Evolutionary conservation across 805 yeast species (phyloP), one percentile per base, ranked within the genome.

Genomic region (Cyberlindnera americana): DNA sequence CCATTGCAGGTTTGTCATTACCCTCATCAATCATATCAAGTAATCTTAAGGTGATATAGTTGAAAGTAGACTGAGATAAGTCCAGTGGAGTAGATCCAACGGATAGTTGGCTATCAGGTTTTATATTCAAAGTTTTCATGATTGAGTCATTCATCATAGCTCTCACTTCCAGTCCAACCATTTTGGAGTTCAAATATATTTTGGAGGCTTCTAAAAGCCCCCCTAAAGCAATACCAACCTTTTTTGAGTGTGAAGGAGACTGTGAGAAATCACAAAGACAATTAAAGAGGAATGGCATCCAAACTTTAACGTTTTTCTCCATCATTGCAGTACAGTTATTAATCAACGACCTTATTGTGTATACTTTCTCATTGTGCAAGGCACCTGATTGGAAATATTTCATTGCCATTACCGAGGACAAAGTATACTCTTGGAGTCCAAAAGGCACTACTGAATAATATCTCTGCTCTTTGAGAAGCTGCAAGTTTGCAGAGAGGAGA

Each of bases 241-340:
- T 30, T 29, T 56, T 54, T 19, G 35, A 15, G 23, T 25, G 31
- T 3, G 37, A 11, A 21, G 45, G 41, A 2, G 47, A 37, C 7
- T 43, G 17, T 12, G 37, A 43, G 19, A 21, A 21, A 21, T 50
- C 57, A 46, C 55, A 50, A 5, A 50, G 25, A 22, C 47, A 40
- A 22, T 50, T 52, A 37, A 51, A 39, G 2, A 52, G 17, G 15
- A 44, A 43, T 1, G 44, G 37, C 3, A 53, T 6, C 61, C 61
- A 56, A 13, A 35, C 33, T 27, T 53, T 52, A 13, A 48, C 48
- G 25, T 54, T 52, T 32, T 53, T 56, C 32, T 53, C 59, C 61
- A 56, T 56, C 49, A 56, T 47, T 7, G 43, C 12, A 2, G 59
- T 24, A 34, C 41, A 42, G 19, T 44, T 37, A 2, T 32, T 10